Base-by-base conservation (phyloP, 2,329 filamentous ascomycete species). In the Sphaerulina populicola region DNA sequence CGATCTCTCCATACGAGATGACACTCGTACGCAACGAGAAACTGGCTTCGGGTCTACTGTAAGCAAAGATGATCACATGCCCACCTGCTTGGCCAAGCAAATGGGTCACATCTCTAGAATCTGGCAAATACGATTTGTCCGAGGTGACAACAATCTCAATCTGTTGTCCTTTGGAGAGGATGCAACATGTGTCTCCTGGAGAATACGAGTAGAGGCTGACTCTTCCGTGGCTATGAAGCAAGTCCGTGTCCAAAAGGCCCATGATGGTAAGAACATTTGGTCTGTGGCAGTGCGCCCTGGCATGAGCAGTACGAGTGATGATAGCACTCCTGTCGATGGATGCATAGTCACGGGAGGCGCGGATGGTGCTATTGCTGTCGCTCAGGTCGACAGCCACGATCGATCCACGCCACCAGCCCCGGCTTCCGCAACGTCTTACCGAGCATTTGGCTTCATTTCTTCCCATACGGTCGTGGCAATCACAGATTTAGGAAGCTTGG, bases 231-330 rank as follows among this genome's bases (percentile, higher is more conserved):
- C 58, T 5, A 65, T 88, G 39, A 67, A 68, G 10, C 77, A 85
- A 45, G 64, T 75, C 1, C 72, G 75, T 1, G 80, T 77, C 6
- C 77, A 80, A 44, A 74, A 78, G 2, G 78, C 81, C 53, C 90
- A 97, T 64, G 76, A 74, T 31, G 93, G 93, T 6, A 98, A 96
- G 68, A 89, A 96, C 64, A 82, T 97, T 6, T 97, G 91, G 90
- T 83, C 89, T 0, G 75, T 82, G 35, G 80, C 79, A 12, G 14
- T 57, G 7, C 18, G 39, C 10, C 15, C 15, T 15, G 27, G 38
- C 4, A 33, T 7, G 27, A n/a, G 8, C 39, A 23, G 18, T 27
- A 27, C 14, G 35, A 18, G 21, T 15, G 31, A 43, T 43, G 14
- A 3, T 9, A 21, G 27, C 12, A n/a, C 1, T 12, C 9, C 38